A percentile compares a stretch with the other conserved stretches of the same genome.
These are phyloP conservation scores for Xylariaceae sp. DNA, from an alignment of 2,329 filamentous ascomycete genomes.

Conservation along the genomic window DNA sequence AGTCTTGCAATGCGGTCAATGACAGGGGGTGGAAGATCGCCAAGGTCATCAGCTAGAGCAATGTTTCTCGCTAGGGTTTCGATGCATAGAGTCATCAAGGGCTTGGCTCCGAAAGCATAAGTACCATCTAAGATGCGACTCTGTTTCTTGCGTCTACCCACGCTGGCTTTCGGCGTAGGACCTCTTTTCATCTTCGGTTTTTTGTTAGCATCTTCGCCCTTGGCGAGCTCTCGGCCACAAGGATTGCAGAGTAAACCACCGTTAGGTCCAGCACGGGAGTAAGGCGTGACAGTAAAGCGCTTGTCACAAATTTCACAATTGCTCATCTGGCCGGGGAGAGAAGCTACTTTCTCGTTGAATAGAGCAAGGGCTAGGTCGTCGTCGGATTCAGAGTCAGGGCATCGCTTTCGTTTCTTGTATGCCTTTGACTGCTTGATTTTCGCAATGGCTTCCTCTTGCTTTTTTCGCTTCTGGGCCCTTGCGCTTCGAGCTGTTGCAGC, in stretches of 20 bases:
- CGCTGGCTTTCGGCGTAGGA: slow-evolving; percentile 56
- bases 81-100: slow-evolving; percentile 68
- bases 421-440: slow-evolving; percentile 68
- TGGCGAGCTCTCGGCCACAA: slow-evolving; percentile 77
- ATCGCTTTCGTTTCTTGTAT: slow-evolving; percentile 60
- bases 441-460: slow-evolving; percentile 62
- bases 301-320: slow-evolving; percentile 87
- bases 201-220: slow-evolving; percentile 66
- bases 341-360: slow-evolving; percentile 55
- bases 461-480: slow-evolving; percentile 54
- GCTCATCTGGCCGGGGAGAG: slow-evolving; percentile 82
- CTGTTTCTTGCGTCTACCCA: slow-evolving; percentile 75
- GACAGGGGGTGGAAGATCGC: slow-evolving; percentile 60
- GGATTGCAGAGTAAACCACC: slow-evolving; percentile 85
- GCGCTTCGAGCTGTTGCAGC: slow-evolving; percentile 24
- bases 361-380: slow-evolving; percentile 58
- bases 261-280: slow-evolving; percentile 81
- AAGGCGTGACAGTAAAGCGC: slow-evolving; percentile 90
- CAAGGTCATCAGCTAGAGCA: slow-evolving; percentile 66
- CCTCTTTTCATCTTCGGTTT: slow-evolving; percentile 64
- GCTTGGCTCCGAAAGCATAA: slow-evolving; percentile 69
- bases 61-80: slow-evolving; percentile 69
- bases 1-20: slow-evolving; percentile 66
- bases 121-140: slow-evolving; percentile 85
- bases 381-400: slow-evolving; percentile 52